phyloP scores from a whole-genome alignment of 768 basidiomycete genomes.

The Trametes cubensis region DNA sequence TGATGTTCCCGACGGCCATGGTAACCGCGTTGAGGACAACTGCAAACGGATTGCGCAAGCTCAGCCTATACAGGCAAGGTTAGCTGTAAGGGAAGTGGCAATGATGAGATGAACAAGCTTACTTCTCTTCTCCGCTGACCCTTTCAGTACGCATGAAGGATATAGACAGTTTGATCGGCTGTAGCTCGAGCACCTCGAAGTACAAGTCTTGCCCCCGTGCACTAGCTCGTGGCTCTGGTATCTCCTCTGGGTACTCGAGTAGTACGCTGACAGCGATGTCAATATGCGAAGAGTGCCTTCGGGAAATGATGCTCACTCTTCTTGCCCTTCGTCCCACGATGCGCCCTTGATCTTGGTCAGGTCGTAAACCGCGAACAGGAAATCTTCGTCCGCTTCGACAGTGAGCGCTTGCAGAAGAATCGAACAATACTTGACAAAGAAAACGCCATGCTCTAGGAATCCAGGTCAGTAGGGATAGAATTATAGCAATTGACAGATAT shows the following conservation, averaged over 20 bases:
- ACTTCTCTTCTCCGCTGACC: constrained; percentile 94
- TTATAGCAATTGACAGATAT: too few relatives aligned
- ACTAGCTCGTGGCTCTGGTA: constrained; percentile 71
- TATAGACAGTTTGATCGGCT: constrained; percentile 88
- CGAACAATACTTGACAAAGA: constrained; percentile 98
- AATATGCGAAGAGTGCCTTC: constrained; percentile 6
- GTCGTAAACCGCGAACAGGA: constrained; percentile 90
- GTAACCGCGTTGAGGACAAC: constrained; percentile 93
- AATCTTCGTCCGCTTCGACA: constrained; percentile 96
- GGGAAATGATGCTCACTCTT: constrained; percentile 59
- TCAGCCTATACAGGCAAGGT: constrained; percentile 47
- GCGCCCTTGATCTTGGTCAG: constrained; percentile 89
- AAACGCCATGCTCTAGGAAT: constrained; percentile 85
- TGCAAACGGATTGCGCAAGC: constrained; percentile 86
- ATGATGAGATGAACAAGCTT: constrained; percentile 29
- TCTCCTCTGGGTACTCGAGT: constrained; percentile 66
- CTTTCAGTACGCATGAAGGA: constrained; percentile 98
- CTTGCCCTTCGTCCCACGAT: constrained; percentile 78
- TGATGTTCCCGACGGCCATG: constrained; percentile 96
- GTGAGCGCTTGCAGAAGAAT: constrained; percentile 92
- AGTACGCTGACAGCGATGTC: constrained; percentile 52
- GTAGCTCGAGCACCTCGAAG: constrained; percentile 93
- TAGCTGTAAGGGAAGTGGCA: background rate
- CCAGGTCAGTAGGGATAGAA: background rate
- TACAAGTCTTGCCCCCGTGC: constrained; percentile 80